Evolutionary conservation across 108 stramenopile genomes (phyloP), one percentile per base, ranked within the genome.

Genomic region (Nannochloropsis gaditana): DNA sequence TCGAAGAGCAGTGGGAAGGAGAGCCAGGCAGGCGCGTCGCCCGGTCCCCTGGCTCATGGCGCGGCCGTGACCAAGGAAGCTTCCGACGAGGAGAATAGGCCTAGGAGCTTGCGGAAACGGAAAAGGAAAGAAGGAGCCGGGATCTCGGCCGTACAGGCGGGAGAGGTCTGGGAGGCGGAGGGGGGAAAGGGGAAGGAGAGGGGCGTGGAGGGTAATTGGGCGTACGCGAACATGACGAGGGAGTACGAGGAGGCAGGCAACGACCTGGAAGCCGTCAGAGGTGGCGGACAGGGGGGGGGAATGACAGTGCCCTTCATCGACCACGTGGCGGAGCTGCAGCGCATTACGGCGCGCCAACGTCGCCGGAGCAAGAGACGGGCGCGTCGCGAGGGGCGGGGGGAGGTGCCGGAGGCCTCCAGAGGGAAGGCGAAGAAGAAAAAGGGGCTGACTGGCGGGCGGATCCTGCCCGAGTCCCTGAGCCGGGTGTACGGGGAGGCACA

Each of bases 271-370:
- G 2, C n/a, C 19, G 8, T 73, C 19, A 73, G 15, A 0, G 59
- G 3, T 73, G 59, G 59, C 2, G 59, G 59, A 73, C 19, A n/a
- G 59, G 59, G 59, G 6, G 4, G 59, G 59, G 59, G 59, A 2
- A 73, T 73, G 59, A 73, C 19, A n/a, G n/a, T 73, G 59, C 59
- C 59, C n/a, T 73, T 73, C 6, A 73, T 73, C 59, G 59, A 73
- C n/a, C 59, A 73, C 59, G 59, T 73, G 59, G 59, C 59, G n/a
- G 59, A 73, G 6, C 59, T 73, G 19, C 3, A 73, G n/a, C 15
- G 59, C 19, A n/a, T 73, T 15, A 73, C 59, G 59, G 59, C 59
- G 3, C 59, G 59, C 2, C 59, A 73, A 73, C 15, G 59, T 15
- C 15, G n/a, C 19, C 59, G 59, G 59, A 73, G 2, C 59, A 73